phyloP scores from a whole-genome alignment of 768 basidiomycete species.

The Boletellus emodensis region DNA sequence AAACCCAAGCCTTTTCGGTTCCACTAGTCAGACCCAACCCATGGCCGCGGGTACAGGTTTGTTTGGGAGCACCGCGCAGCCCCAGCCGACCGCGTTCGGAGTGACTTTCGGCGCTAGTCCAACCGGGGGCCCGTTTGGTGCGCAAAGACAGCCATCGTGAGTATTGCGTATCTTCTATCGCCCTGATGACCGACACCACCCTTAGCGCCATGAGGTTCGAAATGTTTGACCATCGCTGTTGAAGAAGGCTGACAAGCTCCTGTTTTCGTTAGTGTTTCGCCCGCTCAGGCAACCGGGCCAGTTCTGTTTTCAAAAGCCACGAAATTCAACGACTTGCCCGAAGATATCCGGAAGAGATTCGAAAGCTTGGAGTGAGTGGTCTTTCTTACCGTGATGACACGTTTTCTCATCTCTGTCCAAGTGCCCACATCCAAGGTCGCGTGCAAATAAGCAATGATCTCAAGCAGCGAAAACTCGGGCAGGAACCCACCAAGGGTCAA shows the following conservation, averaged over 20 bases:
- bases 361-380: constrained; percentile 66
- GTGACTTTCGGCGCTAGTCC: constrained; percentile 1
- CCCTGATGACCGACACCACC: background rate
- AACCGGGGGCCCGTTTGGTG: constrained; percentile 21
- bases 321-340: constrained; percentile 81
- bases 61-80: constrained; percentile 25
- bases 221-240: background rate
- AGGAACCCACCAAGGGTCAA: constrained; percentile 69
- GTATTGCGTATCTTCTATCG: background rate
- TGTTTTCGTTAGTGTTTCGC: constrained; percentile 23
- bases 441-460: constrained; percentile 78
- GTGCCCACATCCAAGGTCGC: constrained; percentile 70
- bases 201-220: constrained; percentile 28
- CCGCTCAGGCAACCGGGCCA: constrained; percentile 27
- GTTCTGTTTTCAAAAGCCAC: constrained; percentile 45
- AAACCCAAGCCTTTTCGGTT: constrained; percentile 17
- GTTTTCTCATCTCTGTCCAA: constrained; percentile 26
- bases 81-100: background rate
- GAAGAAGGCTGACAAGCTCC: background rate
- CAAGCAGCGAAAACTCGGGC: constrained; percentile 70
- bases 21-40: constrained; percentile 20
- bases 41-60: constrained; percentile 13
- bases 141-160: constrained; percentile 33
- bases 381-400: background rate
- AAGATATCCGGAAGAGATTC: constrained; percentile 57